Evolutionary conservation across 768 basidiomycete species (phyloP).

Genomic region (Leccinum aurantiacum): DNA sequence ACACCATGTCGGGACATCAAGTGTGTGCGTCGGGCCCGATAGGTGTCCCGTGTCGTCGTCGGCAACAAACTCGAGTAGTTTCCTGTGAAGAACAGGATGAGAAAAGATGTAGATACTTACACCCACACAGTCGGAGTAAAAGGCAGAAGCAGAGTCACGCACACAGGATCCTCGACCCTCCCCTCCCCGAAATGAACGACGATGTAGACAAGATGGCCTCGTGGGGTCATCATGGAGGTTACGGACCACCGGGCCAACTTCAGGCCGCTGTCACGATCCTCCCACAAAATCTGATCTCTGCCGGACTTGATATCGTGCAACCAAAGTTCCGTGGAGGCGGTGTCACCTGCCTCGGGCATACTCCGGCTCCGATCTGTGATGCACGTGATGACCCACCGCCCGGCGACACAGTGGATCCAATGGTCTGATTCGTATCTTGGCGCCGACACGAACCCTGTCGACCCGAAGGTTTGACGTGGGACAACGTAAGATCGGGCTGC

Average conservation of each 20-base stretch:
- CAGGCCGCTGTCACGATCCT: conserved; percentile 1
- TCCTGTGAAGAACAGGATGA: conserved; percentile 4
- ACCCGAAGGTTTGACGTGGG: no score
- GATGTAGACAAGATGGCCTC: conserved; percentile 17
- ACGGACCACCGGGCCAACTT: conserved; percentile 5
- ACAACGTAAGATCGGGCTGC: background rate
- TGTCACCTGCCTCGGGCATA: no score
- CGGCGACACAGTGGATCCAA: conserved; percentile 14
- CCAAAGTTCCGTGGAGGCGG: no score
- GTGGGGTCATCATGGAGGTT: conserved; percentile 5
- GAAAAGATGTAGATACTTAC: no score
- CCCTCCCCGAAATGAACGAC: conserved; percentile 10
- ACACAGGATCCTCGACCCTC: conserved; percentile 13
- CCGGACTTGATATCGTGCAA: conserved; percentile 16
- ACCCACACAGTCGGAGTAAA: no score
- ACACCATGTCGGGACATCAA: conserved; percentile 16
- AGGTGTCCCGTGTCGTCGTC: conserved; percentile 18
- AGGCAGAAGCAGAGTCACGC: background rate
- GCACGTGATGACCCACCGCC: conserved; percentile 19
- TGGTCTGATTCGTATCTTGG: background rate
- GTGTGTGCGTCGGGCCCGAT: conserved; percentile 4
- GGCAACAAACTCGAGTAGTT: conserved; percentile 17
- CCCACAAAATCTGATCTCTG: conserved; percentile 16
- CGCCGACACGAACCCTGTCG: no score
- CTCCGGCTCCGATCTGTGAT: no score